Percentiles rank a stretch among this genome's conserved stretches.
Conservation (phyloP, 257 asterid genomes). For the Mitragyna speciosa region DNA sequence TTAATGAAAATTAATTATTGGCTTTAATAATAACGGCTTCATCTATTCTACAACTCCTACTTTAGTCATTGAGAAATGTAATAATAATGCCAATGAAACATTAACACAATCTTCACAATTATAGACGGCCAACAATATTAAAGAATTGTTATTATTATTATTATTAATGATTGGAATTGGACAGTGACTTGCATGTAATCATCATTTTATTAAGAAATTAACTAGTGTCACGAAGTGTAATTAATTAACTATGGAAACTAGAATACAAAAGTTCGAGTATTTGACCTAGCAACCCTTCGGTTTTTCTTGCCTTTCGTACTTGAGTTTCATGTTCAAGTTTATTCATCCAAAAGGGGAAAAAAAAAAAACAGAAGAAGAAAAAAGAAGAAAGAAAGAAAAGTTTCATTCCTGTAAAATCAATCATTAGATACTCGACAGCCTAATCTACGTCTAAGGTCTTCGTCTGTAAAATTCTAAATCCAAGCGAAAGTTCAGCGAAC, state of each 20-base stretch:
- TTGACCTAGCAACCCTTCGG: background rate
- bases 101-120: too few relatives aligned
- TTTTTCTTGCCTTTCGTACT: background rate
- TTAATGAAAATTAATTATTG: too few relatives aligned
- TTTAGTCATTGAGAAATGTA: background rate
- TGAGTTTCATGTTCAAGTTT: background rate
- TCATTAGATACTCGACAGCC: conserved; percentile 28
- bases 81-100: too few relatives aligned
- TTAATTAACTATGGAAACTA: too few relatives aligned
- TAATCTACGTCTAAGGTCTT: conserved; percentile 24
- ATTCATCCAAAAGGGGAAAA: too few relatives aligned
- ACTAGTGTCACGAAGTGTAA: background rate
- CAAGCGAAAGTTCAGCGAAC: background rate
- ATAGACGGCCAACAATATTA: background rate
- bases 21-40: background rate
- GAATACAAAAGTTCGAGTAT: too few relatives aligned
- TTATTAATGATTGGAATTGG: background rate
- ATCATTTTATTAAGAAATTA: background rate
- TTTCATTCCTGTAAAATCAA: conserved; percentile 9
- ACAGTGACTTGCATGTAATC: background rate
- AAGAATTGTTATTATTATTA: background rate
- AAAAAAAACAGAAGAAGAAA: too few relatives aligned
- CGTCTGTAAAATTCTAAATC: conserved; percentile 9
- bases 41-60: too few relatives aligned
- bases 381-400: too few relatives aligned